Evolutionary conservation across 2,329 filamentous ascomycete species (phyloP).

Genomic region (Calonectria fujianensis): DNA sequence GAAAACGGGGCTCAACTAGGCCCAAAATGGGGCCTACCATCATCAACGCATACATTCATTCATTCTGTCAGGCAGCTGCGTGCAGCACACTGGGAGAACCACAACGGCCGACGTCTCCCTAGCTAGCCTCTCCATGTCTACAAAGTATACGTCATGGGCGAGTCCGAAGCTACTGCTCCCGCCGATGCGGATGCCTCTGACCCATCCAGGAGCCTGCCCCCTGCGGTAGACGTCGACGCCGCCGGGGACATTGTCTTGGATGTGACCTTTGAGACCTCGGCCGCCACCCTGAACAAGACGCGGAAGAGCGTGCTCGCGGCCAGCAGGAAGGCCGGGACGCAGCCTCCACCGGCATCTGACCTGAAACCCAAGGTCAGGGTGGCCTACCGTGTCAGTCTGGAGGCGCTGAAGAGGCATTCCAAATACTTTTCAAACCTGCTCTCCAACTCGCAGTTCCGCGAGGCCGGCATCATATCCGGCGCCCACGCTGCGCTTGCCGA

Average conservation of each 20-base stretch:
- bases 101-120: constrained; percentile 11
- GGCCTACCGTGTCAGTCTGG: constrained; percentile 77
- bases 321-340: constrained; percentile 55
- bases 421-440: constrained; percentile 83
- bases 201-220: constrained; percentile 54
- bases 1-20: no score
- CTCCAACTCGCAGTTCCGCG: constrained; percentile 77
- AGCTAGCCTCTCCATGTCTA: constrained; percentile 51
- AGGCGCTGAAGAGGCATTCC: constrained; percentile 75
- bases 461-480: constrained; percentile 73
- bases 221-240: constrained; percentile 70
- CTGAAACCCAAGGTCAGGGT: constrained; percentile 63
- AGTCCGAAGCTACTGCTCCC: constrained; percentile 56
- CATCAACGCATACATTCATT: no score
- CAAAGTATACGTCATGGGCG: constrained; percentile 55
- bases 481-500: constrained; percentile 70
- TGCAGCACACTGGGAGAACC: constrained; percentile 29
- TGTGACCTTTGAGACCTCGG: constrained; percentile 78
- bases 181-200: constrained; percentile 57
- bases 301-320: constrained; percentile 62
- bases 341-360: constrained; percentile 54
- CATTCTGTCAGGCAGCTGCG: constrained; percentile 11
- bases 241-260: constrained; percentile 80
- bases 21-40: no score
- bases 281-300: constrained; percentile 67